Evolutionary conservation across 805 yeast species (phyloP), one percentile per base, ranked within the genome.

Genomic region (Yarrowia sp.): DNA sequence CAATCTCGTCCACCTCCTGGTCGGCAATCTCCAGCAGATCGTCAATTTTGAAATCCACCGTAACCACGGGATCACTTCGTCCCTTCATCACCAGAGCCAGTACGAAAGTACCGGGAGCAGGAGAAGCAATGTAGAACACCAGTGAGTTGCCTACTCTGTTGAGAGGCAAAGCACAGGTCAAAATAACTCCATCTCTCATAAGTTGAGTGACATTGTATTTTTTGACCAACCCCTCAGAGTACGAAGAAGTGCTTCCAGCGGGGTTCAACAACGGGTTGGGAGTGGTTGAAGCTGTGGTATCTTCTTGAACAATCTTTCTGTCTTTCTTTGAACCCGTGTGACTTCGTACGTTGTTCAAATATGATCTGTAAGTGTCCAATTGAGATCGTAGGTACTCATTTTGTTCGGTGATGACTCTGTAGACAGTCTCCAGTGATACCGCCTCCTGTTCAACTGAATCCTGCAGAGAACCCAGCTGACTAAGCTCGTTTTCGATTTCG

Each of bases 361-460:
- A 76, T 28, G 77, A 74, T 35, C 74, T 68, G 68, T 74, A 76
- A 4, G 77, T 75, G 43, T 75, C 75, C 22, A 76, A 66, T 67
- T 76, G 79, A 3, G 73, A 66, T 35, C 70, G 67, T 17, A 76
- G 71, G 58, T 76, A 75, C 61, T 73, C 75, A 53, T 76, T 76
- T 65, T 74, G 78, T 43, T 76, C 78, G 9, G 71, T 61, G 31
- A 76, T 74, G 15, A 73, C 69, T 10, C 68, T 47, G 63, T 69
- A 71, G 7, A 75, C 79, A 11, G 70, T 70, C 47, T 73, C 72
- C 14, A 76, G 69, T 11, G 76, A 71, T 14, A 45, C 53, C 18
- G 74, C 68, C 65, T 76, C 79, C 18, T 66, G 69, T 18, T 70
- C 70, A 14, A 74, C 73, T 3, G 74, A 69, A 35, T 71, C 73